Percentiles rank a stretch among this genome's conserved stretches.
Evolutionary conservation across 2,329 filamentous ascomycete species (phyloP).

Genomic region (Colletotrichum filicis): DNA sequence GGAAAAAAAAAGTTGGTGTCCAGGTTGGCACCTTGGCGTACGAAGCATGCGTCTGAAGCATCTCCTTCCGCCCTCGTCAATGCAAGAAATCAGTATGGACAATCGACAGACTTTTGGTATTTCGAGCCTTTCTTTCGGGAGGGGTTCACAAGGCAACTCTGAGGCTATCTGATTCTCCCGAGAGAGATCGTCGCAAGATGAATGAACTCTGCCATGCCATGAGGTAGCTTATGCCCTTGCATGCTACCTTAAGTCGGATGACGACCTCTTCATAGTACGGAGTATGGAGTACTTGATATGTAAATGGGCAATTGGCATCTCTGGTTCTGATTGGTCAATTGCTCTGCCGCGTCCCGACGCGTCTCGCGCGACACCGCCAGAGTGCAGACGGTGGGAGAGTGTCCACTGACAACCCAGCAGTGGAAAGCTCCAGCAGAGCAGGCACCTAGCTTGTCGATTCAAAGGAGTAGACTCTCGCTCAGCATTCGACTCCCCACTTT

Average conservation of each 20-base stretch:
- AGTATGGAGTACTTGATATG: background rate
- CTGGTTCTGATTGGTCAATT: conserved; percentile 29
- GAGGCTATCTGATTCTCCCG: background rate
- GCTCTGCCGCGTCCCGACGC: conserved; percentile 15
- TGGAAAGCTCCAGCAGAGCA: conserved; percentile 11
- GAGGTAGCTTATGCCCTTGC: background rate
- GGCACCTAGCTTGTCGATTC: background rate
- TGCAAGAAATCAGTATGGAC: background rate
- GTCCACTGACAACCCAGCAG: background rate
- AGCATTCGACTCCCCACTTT: background rate
- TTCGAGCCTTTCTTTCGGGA: background rate
- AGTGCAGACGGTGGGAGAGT: background rate
- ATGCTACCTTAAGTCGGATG: background rate
- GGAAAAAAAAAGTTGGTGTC: conserved; percentile 6
- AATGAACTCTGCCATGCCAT: background rate
- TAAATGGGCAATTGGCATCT: background rate
- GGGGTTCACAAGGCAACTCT: background rate
- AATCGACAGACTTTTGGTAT: background rate
- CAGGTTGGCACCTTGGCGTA: conserved; percentile 22
- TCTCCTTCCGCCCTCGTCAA: background rate
- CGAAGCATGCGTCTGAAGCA: background rate
- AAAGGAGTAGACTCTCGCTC: background rate
- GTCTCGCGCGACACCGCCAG: conserved; percentile 30
- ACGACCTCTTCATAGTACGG: background rate
- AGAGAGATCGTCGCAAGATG: conserved; percentile 14